Evolutionary conservation across 495 filamentous ascomycete genomes (phyloP).

Genomic region (Xylaria flabelliformis): DNA sequence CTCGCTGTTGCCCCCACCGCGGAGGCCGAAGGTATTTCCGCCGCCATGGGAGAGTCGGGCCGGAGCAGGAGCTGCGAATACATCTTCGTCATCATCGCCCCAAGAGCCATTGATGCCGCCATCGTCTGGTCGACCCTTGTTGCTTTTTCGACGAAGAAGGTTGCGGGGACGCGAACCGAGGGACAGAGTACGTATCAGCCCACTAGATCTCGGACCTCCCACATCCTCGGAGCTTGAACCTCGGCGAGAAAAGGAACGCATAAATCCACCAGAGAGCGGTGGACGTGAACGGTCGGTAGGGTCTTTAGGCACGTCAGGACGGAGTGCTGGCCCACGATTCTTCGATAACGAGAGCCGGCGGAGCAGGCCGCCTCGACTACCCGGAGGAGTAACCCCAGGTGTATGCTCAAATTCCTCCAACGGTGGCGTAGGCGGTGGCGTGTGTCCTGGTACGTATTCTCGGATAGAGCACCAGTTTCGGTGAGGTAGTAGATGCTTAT

Average conservation of each 20-base stretch:
- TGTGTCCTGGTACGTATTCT: constrained; percentile 76
- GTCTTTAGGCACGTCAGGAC: constrained; percentile 32
- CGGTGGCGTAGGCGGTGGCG: constrained; percentile 70
- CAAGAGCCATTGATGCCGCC: constrained; percentile 60
- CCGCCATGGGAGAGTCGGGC: constrained; percentile 3
- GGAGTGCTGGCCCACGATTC: constrained; percentile 32
- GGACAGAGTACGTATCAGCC: constrained; percentile 66
- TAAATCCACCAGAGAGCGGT: constrained; percentile 39
- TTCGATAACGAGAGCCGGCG: constrained; percentile 48
- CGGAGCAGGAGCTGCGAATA: constrained; percentile 35
- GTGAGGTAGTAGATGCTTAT: constrained; percentile 87
- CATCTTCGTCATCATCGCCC: constrained; percentile 51
- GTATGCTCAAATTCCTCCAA: constrained; percentile 49
- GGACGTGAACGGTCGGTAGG: constrained; percentile 40
- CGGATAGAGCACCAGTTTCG: constrained; percentile 93
- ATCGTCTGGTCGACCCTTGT: constrained; percentile 48
- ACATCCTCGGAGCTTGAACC: constrained; percentile 34
- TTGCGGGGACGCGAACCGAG: constrained; percentile 57
- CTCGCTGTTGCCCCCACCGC: constrained; percentile 47
- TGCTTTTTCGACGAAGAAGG: constrained; percentile 62
- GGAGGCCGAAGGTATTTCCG: constrained; percentile 35
- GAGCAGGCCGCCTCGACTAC: constrained; percentile 40
- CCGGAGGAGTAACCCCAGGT: constrained; percentile 39
- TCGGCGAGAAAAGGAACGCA: constrained; percentile 51
- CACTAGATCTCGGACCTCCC: constrained; percentile 34